Evolutionary conservation across 805 yeast genomes (phyloP).

Genomic region (Lipomyces orientalis): DNA sequence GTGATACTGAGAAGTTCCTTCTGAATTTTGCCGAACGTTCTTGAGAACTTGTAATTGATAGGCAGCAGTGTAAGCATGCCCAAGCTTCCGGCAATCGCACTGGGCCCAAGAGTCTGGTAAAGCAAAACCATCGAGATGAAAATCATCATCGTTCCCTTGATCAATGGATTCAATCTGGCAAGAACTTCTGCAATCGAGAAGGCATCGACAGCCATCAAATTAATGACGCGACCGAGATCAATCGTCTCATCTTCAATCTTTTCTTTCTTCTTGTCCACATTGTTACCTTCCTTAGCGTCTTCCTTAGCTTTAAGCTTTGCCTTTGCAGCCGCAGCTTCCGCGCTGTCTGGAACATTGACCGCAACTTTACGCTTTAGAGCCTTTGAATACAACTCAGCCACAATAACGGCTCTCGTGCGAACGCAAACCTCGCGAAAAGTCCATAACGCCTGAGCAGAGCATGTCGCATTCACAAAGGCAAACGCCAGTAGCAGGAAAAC

Average conservation of each 20-base stretch:
- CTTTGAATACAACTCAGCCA: constrained; percentile 91
- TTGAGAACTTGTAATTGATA: constrained; percentile 70
- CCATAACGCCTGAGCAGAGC: constrained; percentile 81
- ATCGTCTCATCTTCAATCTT: constrained; percentile 47
- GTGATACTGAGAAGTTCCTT: constrained; percentile 76
- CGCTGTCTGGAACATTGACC: constrained; percentile 21
- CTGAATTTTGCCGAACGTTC: constrained; percentile 67
- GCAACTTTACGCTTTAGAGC: constrained; percentile 76
- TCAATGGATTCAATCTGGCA: constrained; percentile 85
- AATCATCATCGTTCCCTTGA: constrained; percentile 75
- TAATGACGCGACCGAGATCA: constrained; percentile 90
- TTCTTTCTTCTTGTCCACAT: constrained; percentile 24
- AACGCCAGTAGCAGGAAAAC: constrained; percentile 73
- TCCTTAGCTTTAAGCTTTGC: constrained; percentile 33
- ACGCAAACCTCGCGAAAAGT: constrained; percentile 91
- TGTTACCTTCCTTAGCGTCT: constrained; percentile 24
- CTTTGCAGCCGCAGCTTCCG: constrained; percentile 24
- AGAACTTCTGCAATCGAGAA: constrained; percentile 92
- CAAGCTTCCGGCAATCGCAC: constrained; percentile 82
- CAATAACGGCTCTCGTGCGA: constrained; percentile 84
- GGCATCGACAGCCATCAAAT: constrained; percentile 92
- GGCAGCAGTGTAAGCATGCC: constrained; percentile 73
- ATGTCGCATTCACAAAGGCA: constrained; percentile 63
- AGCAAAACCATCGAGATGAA: constrained; percentile 70
- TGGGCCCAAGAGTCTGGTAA: constrained; percentile 78